phyloP scores from a whole-genome alignment of 805 yeast species.

The Millerago galiae region DNA sequence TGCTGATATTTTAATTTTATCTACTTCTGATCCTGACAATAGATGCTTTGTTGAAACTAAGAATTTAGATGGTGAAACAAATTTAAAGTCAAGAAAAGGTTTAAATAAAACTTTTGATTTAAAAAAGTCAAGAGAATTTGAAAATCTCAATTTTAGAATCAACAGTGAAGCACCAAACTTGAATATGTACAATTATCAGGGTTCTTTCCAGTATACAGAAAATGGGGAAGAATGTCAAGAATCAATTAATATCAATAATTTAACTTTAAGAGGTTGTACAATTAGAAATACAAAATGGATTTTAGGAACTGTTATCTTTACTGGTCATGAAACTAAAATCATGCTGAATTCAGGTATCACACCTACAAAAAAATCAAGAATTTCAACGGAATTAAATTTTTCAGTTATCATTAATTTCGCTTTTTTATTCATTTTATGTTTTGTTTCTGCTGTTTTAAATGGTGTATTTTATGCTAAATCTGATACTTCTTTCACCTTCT shows the following conservation, averaged over 20 bases:
- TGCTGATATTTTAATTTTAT: constrained; percentile 63
- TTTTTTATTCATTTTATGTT: constrained; percentile 57
- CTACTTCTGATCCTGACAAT: constrained; percentile 65
- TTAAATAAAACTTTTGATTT: constrained; percentile 49
- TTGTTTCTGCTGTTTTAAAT: constrained; percentile 64
- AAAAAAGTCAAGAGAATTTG: constrained; percentile 39
- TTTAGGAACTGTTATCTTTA: constrained; percentile 65
- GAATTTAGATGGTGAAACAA: constrained; percentile 47
- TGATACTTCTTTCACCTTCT: constrained; percentile 48
- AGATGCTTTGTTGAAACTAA: constrained; percentile 54
- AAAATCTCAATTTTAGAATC: constrained; percentile 48
- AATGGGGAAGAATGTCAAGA: constrained; percentile 32
- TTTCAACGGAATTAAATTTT: constrained; percentile 65
- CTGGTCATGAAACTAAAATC: constrained; percentile 75
- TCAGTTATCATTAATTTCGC: constrained; percentile 63
- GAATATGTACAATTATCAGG: constrained; percentile 68
- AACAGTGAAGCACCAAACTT: constrained; percentile 81
- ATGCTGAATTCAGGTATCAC: constrained; percentile 76
- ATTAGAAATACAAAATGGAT: constrained; percentile 78
- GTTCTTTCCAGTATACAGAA: constrained; percentile 47
- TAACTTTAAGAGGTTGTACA: constrained; percentile 66
- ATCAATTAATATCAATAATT: constrained; percentile 60
- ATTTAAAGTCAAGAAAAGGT: constrained; percentile 67
- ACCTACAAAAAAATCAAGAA: constrained; percentile 70
- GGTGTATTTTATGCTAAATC: constrained; percentile 51